Conservation (phyloP, 2,329 filamentous ascomycete genomes). For the Curvularia spicifera region DNA sequence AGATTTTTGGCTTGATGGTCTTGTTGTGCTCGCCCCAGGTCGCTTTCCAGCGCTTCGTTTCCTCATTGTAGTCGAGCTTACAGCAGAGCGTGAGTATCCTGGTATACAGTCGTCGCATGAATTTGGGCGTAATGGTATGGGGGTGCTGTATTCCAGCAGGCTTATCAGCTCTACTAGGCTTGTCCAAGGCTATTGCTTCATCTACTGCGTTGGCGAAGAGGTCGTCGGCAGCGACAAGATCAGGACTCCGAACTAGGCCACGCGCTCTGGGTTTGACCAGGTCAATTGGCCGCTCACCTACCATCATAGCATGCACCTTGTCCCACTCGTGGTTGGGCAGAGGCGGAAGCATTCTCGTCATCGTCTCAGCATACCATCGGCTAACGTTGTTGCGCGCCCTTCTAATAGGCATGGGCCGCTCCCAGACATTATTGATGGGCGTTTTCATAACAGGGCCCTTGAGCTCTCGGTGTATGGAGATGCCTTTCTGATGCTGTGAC, state of each 20-base stretch:
- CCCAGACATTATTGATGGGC: slow-evolving; percentile 56
- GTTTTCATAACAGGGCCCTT: slow-evolving; percentile 41
- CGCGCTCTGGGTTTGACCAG: slow-evolving; percentile 32
- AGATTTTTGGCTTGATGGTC: slow-evolving; percentile 17
- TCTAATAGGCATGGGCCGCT: slow-evolving; percentile 54
- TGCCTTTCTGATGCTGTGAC: slow-evolving; percentile 30
- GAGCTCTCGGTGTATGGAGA: slow-evolving; percentile 30
- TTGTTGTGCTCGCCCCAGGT: slow-evolving; percentile 34
- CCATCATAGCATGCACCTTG: slow-evolving; percentile 49
- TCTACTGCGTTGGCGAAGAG: slow-evolving; percentile 19
- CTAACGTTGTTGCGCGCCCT: slow-evolving; percentile 53
- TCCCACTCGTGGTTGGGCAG: slow-evolving; percentile 55
- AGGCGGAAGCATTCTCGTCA: slow-evolving; percentile 54
- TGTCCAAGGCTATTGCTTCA: slow-evolving; percentile 32
- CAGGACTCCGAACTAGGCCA: neutral
- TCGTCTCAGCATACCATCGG: slow-evolving; percentile 53
- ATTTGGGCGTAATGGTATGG: slow-evolving; percentile 51
- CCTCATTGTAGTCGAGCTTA: slow-evolving; percentile 49
- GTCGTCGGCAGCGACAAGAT: slow-evolving; percentile 6
- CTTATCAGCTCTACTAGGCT: slow-evolving; percentile 35
- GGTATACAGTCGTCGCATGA: slow-evolving; percentile 56
- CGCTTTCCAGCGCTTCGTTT: slow-evolving; percentile 34
- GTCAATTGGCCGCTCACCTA: slow-evolving; percentile 40
- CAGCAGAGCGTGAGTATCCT: slow-evolving; percentile 53
- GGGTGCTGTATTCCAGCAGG: slow-evolving; percentile 34